Evolutionary conservation across 192 early-diverging fungal genomes (phyloP), one percentile per base, ranked within the genome.

Genomic region (Coemansia interrupta): DNA sequence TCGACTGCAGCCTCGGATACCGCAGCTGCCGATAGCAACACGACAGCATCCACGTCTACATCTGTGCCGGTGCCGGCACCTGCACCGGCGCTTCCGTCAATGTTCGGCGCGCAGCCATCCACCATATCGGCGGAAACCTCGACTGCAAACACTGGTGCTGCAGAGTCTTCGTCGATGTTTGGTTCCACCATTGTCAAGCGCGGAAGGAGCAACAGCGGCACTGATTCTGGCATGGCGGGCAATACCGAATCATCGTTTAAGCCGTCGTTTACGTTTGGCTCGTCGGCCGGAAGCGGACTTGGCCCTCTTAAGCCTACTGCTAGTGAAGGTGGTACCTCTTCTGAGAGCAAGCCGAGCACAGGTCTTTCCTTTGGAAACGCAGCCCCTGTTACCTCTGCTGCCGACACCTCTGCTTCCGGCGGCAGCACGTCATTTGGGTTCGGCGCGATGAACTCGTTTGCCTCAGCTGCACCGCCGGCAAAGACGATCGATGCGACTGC

Each of bases 401-500:
- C 32, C 5, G 32, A 11, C 32, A 36, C 32, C 6, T 36, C 32
- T 7, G 32, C 10, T 36, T 36, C 32, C 10, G 32, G 32, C 8
- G 3, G 58, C 7, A 54, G 56, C 24, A 26, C 46, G 5, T 14
- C 51, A 1, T 47, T 63, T 17, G 56, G 59, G 15, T 68, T 65
- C 57, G 60, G 63, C 28, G 26, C 30, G 5, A 26, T 45, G 26
- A 61, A 48, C 14, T 30, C 58, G 0, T 17, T 12, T 17, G 38
- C 50, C 3, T 23, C 49, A 7, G 24, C 38, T 30, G 40, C 60
- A 2, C 49, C 55, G 7, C 73, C 73, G 0, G 41, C 30, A 22
- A 76, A 70, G 60, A 60, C 60, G 1, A 39, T 76, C 10, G 73
- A 76, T 29, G 45, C 66, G 29, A 53, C 54, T 0, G 18, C 47